Conservation (phyloP, 805 yeast species). For the Isabelozyma pseudorhagii region DNA sequence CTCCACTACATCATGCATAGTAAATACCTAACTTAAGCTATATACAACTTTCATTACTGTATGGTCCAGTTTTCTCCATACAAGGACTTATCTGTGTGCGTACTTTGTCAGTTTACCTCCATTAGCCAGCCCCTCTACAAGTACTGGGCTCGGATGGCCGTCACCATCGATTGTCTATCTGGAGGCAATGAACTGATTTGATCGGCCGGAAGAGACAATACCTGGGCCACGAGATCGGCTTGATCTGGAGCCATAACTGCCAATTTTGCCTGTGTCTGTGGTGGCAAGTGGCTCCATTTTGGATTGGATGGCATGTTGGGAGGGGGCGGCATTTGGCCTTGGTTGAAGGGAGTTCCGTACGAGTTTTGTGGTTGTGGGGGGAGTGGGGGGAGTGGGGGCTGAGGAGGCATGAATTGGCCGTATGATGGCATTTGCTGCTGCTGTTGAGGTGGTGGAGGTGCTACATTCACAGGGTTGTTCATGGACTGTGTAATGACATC, state of each 20-base stretch:
- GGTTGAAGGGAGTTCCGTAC: constrained; percentile 5
- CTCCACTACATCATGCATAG: no score
- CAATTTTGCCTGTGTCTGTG: constrained; percentile 48
- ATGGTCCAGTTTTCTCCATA: no score
- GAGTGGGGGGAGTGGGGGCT: constrained; percentile 6
- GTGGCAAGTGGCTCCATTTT: constrained; percentile 49
- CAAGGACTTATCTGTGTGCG: no score
- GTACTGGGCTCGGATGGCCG: constrained; percentile 54
- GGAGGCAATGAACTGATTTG: constrained; percentile 49
- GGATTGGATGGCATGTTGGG: constrained; percentile 18
- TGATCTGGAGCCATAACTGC: constrained; percentile 52
- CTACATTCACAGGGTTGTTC: constrained; percentile 21
- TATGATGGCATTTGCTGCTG: constrained; percentile 7
- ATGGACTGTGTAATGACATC: constrained; percentile 63
- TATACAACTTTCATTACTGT: no score
- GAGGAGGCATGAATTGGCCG: constrained; percentile 1
- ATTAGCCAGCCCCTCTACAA: constrained; percentile 14
- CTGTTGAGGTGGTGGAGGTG: constrained; percentile 19
- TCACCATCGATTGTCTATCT: constrained; percentile 54
- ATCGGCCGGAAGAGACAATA: constrained; percentile 46
- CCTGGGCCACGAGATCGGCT: constrained; percentile 55
- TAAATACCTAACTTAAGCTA: no score
- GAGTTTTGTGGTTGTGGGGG: constrained; percentile 4
- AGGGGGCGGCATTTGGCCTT: constrained; percentile 11
- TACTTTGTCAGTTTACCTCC: not conserved